A percentile compares a stretch with the other conserved stretches of the same genome.
These are phyloP conservation scores for Phytopythium delawarense DNA, from an alignment of 352 stramenopile species.

Conservation along the genomic window DNA sequence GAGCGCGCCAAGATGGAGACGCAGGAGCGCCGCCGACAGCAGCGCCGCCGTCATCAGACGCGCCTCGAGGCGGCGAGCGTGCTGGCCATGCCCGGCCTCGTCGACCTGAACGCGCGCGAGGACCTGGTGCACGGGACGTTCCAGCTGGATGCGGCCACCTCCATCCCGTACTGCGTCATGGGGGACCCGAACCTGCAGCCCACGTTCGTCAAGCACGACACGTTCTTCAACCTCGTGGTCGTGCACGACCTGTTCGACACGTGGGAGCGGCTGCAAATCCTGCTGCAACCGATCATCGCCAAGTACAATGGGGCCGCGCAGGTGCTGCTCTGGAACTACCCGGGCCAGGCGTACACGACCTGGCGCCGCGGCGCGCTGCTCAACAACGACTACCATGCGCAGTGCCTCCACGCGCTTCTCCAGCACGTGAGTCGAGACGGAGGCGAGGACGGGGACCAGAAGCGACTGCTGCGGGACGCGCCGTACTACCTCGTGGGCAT, in stretches of 20 bases:
- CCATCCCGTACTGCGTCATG: conserved; percentile 90
- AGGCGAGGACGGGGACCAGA: background rate
- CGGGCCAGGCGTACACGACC: conserved; percentile 93
- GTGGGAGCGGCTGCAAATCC: conserved; percentile 92
- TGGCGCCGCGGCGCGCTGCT: conserved; percentile 87
- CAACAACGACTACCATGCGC: conserved; percentile 91
- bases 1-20: conserved; percentile 41
- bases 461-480: conserved; percentile 50
- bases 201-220: conserved; percentile 10
- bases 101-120: conserved; percentile 44
- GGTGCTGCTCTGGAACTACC: conserved; percentile 95
- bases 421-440: conserved; percentile 18
- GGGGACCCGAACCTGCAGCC: conserved; percentile 28
- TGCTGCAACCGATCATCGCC: conserved; percentile 86
- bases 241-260: conserved; percentile 96
- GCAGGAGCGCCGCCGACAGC: conserved; percentile 22
- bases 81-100: conserved; percentile 41
- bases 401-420: conserved; percentile 86
- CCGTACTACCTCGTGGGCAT: conserved; percentile 93
- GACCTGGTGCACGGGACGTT: conserved; percentile 61
- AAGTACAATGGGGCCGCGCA: conserved; percentile 84
- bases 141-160: conserved; percentile 92
- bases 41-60: conserved; percentile 18
- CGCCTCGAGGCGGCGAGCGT: conserved; percentile 36
- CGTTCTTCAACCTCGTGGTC: conserved; percentile 94